These are phyloP conservation scores for Endoconidiophora polonica DNA, from an alignment of 2,329 filamentous ascomycete genomes.

Conservation along the genomic window DNA sequence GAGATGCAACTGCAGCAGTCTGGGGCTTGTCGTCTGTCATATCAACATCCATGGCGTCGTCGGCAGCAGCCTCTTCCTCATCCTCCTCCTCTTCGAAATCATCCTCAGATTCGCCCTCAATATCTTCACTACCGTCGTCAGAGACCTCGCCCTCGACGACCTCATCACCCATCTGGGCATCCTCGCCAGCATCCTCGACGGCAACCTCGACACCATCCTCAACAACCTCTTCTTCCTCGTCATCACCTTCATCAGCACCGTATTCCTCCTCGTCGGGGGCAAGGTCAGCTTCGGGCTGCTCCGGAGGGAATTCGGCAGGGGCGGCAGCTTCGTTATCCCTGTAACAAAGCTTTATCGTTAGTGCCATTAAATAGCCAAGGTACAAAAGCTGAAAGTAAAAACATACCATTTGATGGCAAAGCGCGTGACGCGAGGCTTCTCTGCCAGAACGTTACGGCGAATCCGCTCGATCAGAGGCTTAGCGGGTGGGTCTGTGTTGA, in stretches of 20 bases:
- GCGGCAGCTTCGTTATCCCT: constrained; percentile 98
- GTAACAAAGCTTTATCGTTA: neutral
- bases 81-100: constrained; percentile 46
- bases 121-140: constrained; percentile 62
- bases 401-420: constrained; percentile 97
- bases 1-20: constrained; percentile 15
- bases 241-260: constrained; percentile 74
- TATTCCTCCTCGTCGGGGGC: constrained; percentile 76
- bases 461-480: constrained; percentile 91
- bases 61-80: constrained; percentile 21
- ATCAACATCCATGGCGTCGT: constrained; percentile 36
- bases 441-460: constrained; percentile 76
- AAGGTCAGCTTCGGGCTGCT: constrained; percentile 89
- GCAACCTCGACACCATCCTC: constrained; percentile 33
- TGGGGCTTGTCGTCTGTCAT: constrained; percentile 21
- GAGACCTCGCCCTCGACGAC: constrained; percentile 45
- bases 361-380: neutral
- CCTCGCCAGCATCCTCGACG: constrained; percentile 38
- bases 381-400: neutral
- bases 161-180: constrained; percentile 23
- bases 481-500: constrained; percentile 73
- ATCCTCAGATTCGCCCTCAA: constrained; percentile 60
- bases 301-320: constrained; percentile 87
- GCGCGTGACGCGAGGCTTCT: constrained; percentile 92
- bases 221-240: constrained; percentile 42